These are phyloP conservation scores for Naegleria fowleri DNA, from an alignment of 208 protist species.

Conservation along the genomic window DNA sequence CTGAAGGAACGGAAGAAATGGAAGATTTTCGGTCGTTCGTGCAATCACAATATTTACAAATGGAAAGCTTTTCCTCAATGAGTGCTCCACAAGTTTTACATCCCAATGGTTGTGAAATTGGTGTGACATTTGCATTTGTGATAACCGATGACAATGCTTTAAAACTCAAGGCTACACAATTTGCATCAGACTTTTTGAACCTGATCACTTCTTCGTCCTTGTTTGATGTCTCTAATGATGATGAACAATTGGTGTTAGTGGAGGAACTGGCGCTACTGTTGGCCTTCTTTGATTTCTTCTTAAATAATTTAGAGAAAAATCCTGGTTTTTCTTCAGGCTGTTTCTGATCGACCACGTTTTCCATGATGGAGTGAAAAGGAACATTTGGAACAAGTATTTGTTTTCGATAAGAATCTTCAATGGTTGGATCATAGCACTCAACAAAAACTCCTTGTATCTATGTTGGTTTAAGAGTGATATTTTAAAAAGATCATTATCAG, in stretches of 20 bases:
- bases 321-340: background rate
- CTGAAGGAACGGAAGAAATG: background rate
- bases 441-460: constrained; percentile 20
- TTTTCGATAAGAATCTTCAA: constrained; percentile 27
- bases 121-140: no score
- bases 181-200: background rate
- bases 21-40: background rate
- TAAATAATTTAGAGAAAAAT: background rate
- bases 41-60: background rate
- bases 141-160: background rate
- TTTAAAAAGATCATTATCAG: no score
- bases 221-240: background rate
- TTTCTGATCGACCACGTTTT: background rate
- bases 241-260: no score
- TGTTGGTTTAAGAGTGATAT: background rate
- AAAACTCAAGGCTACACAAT: background rate
- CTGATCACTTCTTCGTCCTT: background rate
- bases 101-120: background rate
- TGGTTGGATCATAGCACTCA: constrained; percentile 58
- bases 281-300: background rate
- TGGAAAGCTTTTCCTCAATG: background rate
- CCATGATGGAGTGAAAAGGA: background rate
- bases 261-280: no score
- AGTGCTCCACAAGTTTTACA: no score
- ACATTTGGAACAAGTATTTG: background rate